Evolutionary conservation across 2,329 filamentous ascomycete species (phyloP).

Genomic region (Sporothrix inflata): DNA sequence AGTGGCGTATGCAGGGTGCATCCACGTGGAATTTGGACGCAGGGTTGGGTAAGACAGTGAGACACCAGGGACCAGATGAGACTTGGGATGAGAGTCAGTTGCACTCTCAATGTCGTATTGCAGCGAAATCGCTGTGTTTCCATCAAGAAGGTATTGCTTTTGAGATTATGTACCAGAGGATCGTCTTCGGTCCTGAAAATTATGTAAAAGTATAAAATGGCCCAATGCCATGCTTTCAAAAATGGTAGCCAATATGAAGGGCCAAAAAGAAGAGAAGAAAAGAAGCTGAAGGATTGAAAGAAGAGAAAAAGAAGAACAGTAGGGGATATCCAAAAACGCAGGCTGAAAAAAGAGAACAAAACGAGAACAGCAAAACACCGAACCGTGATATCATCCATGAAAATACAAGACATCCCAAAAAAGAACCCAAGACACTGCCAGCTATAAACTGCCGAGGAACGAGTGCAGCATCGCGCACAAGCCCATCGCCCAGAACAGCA

Average conservation of each 20-base stretch:
- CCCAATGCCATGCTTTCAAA: background rate
- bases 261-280: background rate
- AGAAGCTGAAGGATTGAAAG: background rate
- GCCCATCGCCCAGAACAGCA: constrained; percentile 11
- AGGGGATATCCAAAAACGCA: constrained; percentile 27
- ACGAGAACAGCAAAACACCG: background rate
- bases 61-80: background rate
- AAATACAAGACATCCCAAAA: background rate
- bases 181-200: background rate
- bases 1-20: background rate
- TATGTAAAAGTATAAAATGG: constrained; percentile 2
- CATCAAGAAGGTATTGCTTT: background rate
- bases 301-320: constrained; percentile 3
- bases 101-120: background rate
- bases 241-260: background rate
- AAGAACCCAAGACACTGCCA: background rate
- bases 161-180: constrained; percentile 12
- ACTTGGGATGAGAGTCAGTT: background rate
- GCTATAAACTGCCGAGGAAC: constrained; percentile 17
- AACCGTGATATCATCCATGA: background rate
- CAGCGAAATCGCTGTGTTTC: background rate
- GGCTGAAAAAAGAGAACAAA: background rate
- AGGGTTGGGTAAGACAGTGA: background rate
- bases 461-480: constrained; percentile 7
- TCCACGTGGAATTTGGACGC: background rate